These are phyloP conservation scores for Areca catechu DNA, from an alignment of 176 grass and related monocot genomes.

Conservation along the genomic window DNA sequence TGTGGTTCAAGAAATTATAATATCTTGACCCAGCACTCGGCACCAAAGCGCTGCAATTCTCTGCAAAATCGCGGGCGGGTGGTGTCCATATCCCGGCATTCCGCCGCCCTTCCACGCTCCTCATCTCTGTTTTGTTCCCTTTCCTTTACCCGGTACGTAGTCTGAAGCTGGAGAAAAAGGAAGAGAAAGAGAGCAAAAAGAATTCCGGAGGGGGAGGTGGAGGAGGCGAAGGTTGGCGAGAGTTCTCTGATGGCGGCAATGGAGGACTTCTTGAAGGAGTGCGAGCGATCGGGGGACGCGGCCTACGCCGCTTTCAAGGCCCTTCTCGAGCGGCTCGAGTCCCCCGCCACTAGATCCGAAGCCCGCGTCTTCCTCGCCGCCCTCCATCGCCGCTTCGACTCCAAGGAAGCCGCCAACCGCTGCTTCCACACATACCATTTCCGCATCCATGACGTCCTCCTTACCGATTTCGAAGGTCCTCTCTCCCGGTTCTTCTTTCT, in stretches of 20 bases:
- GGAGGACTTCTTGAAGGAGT: constrained; percentile 59
- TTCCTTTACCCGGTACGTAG: too few relatives aligned
- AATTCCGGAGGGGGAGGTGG: too few relatives aligned
- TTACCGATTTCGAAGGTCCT: constrained; percentile 57
- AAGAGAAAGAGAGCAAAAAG: too few relatives aligned
- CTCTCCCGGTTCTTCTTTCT: background rate
- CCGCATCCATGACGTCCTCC: constrained; percentile 73
- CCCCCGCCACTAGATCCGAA: constrained; percentile 43
- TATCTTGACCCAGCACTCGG: too few relatives aligned
- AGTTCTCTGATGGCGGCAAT: constrained; percentile 20
- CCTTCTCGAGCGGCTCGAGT: constrained; percentile 56
- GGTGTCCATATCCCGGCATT: too few relatives aligned
- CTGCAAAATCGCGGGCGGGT: too few relatives aligned
- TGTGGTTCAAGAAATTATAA: too few relatives aligned
- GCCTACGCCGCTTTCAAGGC: constrained; percentile 72
- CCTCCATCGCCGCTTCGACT: constrained; percentile 53
- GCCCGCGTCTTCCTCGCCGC: constrained; percentile 67
- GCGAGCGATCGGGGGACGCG: constrained; percentile 63
- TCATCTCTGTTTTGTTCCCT: too few relatives aligned
- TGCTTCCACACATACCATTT: constrained; percentile 87
- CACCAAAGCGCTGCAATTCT: too few relatives aligned
- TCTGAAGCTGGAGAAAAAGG: too few relatives aligned
- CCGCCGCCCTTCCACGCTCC: too few relatives aligned
- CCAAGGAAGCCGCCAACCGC: constrained; percentile 24
- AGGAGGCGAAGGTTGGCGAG: background rate